These are phyloP conservation scores for Sporothrix humicola DNA, from an alignment of 2,329 filamentous ascomycete species.

Conservation along the genomic window DNA sequence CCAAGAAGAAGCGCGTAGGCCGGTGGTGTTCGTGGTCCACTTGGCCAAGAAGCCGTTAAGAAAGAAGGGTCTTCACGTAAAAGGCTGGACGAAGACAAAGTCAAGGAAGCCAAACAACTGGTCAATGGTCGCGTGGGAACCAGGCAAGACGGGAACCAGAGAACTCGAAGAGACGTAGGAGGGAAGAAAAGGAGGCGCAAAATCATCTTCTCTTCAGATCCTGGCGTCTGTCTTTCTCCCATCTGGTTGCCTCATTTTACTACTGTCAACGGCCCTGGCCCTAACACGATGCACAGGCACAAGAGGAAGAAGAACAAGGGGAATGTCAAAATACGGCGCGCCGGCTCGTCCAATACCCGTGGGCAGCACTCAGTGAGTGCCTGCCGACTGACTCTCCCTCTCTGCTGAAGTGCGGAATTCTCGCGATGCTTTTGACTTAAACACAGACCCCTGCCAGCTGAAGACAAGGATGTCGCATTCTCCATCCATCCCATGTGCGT, in stretches of 20 bases:
- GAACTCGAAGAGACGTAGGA: not conserved
- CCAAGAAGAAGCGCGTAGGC: not conserved
- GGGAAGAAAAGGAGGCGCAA: not conserved
- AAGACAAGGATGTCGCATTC: constrained; percentile 16
- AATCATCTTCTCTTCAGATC: not conserved
- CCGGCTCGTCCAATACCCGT: not conserved
- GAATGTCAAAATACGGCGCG: not conserved
- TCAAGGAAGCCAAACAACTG: not conserved
- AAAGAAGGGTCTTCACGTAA: not conserved
- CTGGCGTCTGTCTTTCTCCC: not conserved
- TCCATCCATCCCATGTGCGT: not conserved
- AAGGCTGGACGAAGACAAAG: not conserved
- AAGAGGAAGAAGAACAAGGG: not conserved
- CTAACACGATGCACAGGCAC: not conserved
- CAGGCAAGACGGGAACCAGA: not conserved
- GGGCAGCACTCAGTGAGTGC: not conserved
- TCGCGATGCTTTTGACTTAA: no score
- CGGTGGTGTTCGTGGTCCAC: constrained; percentile 25
- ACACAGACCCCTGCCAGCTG: constrained; percentile 34
- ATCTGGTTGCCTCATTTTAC: constrained; percentile 12
- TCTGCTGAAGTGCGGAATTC: no score
- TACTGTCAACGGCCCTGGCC: constrained; percentile 1
- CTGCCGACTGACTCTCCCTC: no score
- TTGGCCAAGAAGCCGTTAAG: constrained; percentile 22
- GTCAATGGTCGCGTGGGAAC: not conserved